Evolutionary conservation across 768 basidiomycete species (phyloP).

Genomic region (Rhizopogon vulgaris): DNA sequence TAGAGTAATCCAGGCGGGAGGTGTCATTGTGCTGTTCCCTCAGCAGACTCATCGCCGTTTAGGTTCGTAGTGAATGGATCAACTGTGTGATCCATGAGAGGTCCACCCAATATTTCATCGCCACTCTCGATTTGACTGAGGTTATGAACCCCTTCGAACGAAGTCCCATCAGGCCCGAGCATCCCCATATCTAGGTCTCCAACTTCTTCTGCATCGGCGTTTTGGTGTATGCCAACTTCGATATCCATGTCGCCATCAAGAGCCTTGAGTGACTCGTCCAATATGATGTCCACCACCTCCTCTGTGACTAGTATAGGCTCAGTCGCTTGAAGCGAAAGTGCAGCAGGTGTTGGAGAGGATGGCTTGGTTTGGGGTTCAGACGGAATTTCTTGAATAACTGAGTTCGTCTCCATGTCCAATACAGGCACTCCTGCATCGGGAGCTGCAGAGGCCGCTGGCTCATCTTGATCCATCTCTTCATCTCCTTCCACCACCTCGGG

Average conservation of each 20-base stretch:
- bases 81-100: conserved; percentile 50
- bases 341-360: conserved; percentile 64
- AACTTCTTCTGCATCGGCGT: conserved; percentile 24
- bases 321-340: conserved; percentile 41
- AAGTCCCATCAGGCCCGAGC: conserved; percentile 60
- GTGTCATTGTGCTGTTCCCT: neutral
- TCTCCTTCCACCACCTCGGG: conserved; percentile 70
- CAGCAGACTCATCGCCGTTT: neutral
- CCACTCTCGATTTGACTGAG: conserved; percentile 49
- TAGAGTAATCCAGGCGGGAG: neutral
- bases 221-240: conserved; percentile 32
- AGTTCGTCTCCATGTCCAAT: conserved; percentile 33
- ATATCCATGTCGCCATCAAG: conserved; percentile 42
- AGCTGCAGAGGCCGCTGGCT: conserved; percentile 35
- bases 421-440: conserved; percentile 28
- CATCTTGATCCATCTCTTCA: conserved; percentile 73
- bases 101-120: conserved; percentile 52
- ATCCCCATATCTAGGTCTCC: conserved; percentile 57
- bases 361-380: conserved; percentile 56
- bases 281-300: conserved; percentile 30
- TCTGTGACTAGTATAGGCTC: conserved; percentile 38
- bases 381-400: conserved; percentile 29
- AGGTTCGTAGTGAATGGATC: conserved; percentile 49
- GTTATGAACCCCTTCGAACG: conserved; percentile 46
- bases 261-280: conserved; percentile 54